Evolutionary conservation across 192 early-diverging fungal species (phyloP).

Genomic region (Backusella westeae): DNA sequence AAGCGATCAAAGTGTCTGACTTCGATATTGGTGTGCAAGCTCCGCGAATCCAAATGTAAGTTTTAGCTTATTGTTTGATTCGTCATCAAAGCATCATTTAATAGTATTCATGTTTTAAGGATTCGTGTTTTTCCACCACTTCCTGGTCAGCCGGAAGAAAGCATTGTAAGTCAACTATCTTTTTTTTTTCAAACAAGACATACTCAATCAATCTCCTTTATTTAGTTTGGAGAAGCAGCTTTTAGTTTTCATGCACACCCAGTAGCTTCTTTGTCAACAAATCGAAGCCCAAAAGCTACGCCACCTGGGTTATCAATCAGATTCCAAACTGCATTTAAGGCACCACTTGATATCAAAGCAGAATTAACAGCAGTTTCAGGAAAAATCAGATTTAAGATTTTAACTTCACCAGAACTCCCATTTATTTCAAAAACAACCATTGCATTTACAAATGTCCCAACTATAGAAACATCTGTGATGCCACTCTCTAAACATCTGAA

Average conservation of each 20-base stretch:
- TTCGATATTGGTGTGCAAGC: constrained; percentile 34
- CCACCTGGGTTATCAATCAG: constrained; percentile 24
- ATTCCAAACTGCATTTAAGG: constrained; percentile 29
- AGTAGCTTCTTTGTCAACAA: constrained; percentile 13
- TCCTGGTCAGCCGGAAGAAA: constrained; percentile 26
- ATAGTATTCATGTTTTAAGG: constrained; percentile 2
- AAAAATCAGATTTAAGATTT: constrained; percentile 29
- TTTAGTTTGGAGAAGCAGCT: constrained; percentile 26
- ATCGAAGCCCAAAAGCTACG: neutral
- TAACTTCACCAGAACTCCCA: constrained; percentile 26
- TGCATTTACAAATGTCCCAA: constrained; percentile 26
- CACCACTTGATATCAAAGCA: constrained; percentile 29
- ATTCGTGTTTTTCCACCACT: constrained; percentile 28
- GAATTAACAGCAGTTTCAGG: constrained; percentile 28
- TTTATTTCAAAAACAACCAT: constrained; percentile 32
- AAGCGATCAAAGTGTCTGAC: constrained; percentile 30
- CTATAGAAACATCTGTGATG: constrained; percentile 32
- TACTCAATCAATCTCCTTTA: neutral
- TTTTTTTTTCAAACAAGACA: neutral
- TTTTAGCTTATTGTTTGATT: neutral
- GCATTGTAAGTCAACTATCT: constrained; percentile 11
- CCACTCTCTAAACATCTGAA: constrained; percentile 31
- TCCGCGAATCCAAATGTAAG: constrained; percentile 26
- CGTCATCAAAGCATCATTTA: neutral
- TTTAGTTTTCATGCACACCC: constrained; percentile 27